Evolutionary conservation across 78 protist genomes (phyloP), one percentile per base, ranked within the genome.

Genomic region (Dictyostelium capitatum): DNA sequence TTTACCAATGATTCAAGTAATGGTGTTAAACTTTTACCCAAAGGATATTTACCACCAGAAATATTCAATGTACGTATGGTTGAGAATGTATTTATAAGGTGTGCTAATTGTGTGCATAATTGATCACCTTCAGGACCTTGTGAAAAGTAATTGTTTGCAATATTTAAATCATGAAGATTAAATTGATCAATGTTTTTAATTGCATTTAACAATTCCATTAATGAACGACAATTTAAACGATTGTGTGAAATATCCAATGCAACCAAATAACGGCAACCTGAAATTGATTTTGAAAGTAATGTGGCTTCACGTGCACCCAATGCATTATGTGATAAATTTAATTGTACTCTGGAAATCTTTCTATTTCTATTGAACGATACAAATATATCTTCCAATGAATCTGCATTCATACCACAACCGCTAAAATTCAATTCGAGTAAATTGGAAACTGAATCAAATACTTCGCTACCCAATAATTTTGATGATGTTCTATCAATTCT

Each of bases 51-150:
- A 57, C 93, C 93, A 77, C 93, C 93, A 37, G 28, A 17, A 20
- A 87, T 19, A 37, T 87, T 87, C n/a, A 87, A 17, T 4, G 93
- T 87, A 50, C 93, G 75, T 32, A 87, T 70, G 10, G 93, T 64
- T 30, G 93, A 84, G 84, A 87, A 87, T 41, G 50, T 59, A 17
- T 51, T 77, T 11, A 87, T 77, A 1, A 87, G 41, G 12, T 78
- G 12, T 0, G 93, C 93, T 54, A 87, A 46, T 62, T 75, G 80
- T 0, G 28, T 4, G 10, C 85, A 74, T 37, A 87, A 56, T n/a
- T 77, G 93, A 41, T 87, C 93, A 51, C 93, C 93, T 41, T 87
- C 93, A 6, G 84, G 83, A 32, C 93, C 93, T 41, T 72, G 64
- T 4, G 54, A 17, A 62, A 87, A 87, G 54, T 87, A 87, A 25